Base-by-base conservation (phyloP, 768 basidiomycete species). In the Phylloporus sp. region DNA sequence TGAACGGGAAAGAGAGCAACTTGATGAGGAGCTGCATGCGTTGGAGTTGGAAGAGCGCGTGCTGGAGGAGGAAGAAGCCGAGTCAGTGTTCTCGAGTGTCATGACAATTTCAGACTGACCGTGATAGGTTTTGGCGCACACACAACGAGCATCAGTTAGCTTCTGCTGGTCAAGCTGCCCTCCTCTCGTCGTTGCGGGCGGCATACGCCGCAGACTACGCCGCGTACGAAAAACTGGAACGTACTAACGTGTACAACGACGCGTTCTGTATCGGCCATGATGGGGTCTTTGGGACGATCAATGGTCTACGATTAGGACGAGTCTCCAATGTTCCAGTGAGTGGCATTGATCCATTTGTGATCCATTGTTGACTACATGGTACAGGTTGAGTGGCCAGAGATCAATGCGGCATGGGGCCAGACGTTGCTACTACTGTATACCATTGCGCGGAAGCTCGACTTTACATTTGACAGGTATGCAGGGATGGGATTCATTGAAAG, bases 391-490 rank as follows among this genome's bases (percentile, higher is more conserved):
- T 99, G 95, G 95, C 82, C 91, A 3, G 97, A 99, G 71, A 94
- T 98, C 67, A 98, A 98, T 64, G 97, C 97, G 11, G 97, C 97
- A 16, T 97, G 95, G 94, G 97, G 97, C 2, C 88, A 97, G 65
- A 91, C 95, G 0, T 75, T 95, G n/a, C 77, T 98, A 16, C 76
- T 98, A 50, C 72, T 97, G 31, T 90, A 95, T 63, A 92, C 92
- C 7, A 82, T 99, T 44, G 92, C 92, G 11, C 79, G 88, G 49
- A 99, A 97, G 70, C 81, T 97, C 13, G 93, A 92, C 55, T 91
- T 85, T 62, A 82, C 81, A 5, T 97, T 97, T 59, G 85, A 88
- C 62, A 82, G 83, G 94, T 94, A 70, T 58, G 83, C 60, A 36
- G 26, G 35, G 38, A 45, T 16, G 38, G 18, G 45, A 39, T 36